Evolutionary conservation across 352 stramenopile genomes (phyloP).

Genomic region (Globisporangium spiculum): DNA sequence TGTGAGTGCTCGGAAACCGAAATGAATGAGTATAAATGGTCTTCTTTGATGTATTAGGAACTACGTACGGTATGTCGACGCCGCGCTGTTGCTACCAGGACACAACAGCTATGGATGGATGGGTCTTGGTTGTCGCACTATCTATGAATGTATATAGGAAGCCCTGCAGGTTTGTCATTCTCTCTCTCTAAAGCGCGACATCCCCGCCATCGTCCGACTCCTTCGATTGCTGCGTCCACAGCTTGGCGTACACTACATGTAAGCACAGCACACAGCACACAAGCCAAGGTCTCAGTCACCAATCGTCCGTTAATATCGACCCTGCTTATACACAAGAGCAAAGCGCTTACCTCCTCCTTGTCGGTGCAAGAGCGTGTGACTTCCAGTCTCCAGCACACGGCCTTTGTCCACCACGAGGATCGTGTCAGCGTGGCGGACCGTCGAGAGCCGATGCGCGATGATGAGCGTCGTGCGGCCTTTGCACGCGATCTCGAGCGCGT

Average conservation of each 20-base stretch:
- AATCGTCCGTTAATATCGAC: too few relatives aligned
- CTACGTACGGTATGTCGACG: background rate
- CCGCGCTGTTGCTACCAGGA: too few relatives aligned
- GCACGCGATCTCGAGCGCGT: slow-evolving; percentile 48
- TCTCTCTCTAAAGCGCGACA: background rate
- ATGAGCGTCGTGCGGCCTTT: slow-evolving; percentile 67
- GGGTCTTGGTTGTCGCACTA: background rate
- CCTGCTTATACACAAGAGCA: too few relatives aligned
- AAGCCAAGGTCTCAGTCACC: background rate
- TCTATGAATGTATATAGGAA: background rate
- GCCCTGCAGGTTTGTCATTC: too few relatives aligned
- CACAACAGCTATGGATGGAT: too few relatives aligned
- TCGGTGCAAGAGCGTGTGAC: slow-evolving; percentile 37
- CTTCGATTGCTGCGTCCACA: slow-evolving; percentile 43
- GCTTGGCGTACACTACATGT: slow-evolving; percentile 30
- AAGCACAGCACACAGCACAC: slow-evolving; percentile 5
- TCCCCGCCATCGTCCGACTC: slow-evolving; percentile 17
- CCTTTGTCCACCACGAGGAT: slow-evolving; percentile 66
- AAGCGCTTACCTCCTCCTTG: slow-evolving; percentile 31
- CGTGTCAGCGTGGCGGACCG: slow-evolving; percentile 63
- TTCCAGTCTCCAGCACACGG: slow-evolving; percentile 47
- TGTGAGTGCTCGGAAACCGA: background rate
- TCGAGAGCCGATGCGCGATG: slow-evolving; percentile 83
- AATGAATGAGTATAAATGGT: slow-evolving; percentile 4
- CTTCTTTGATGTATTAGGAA: background rate